Percentiles rank a stretch among this genome's conserved stretches.
These are phyloP conservation scores for Cutaneotrichosporon sp. DNA, from an alignment of 1,284 basidiomycete genomes.

Conservation along the genomic window DNA sequence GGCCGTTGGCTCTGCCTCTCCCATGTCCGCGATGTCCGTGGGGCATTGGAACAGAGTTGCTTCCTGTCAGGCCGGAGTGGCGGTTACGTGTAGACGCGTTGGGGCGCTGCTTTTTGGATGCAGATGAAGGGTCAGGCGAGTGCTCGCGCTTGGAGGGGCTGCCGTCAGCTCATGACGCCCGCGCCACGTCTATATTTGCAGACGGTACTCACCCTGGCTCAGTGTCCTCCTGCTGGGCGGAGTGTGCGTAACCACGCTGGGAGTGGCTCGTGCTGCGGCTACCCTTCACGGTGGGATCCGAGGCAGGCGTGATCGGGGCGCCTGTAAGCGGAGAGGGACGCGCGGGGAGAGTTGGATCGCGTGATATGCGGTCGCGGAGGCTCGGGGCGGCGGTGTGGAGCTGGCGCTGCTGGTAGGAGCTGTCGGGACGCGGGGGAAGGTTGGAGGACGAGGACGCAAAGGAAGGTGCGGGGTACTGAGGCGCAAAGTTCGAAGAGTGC, in stretches of 20 bases:
- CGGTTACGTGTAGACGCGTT: neutral
- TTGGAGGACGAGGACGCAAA: neutral
- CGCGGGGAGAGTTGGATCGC: neutral
- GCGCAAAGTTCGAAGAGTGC: neutral
- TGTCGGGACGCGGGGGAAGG: neutral
- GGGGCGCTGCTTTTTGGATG: neutral
- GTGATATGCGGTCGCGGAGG: slow-evolving; percentile 3
- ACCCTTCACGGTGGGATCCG: neutral
- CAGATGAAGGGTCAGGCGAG: neutral
- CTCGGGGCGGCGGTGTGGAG: neutral
- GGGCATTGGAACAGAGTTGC: neutral
- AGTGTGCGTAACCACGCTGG: slow-evolving; percentile 3
- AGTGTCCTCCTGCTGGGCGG: neutral
- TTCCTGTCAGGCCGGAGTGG: neutral
- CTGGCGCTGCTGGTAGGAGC: neutral
- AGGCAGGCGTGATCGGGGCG: neutral
- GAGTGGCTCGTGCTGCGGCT: slow-evolving; percentile 1
- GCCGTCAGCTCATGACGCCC: neutral
- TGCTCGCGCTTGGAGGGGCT: neutral
- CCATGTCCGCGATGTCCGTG: slow-evolving; percentile 8
- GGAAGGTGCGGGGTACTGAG: neutral
- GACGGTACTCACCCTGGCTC: neutral
- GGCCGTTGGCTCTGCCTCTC: neutral
- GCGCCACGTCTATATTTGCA: neutral
- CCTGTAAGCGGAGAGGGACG: neutral